Evolutionary conservation across 2,329 filamentous ascomycete species (phyloP), one percentile per base, ranked within the genome.

Genomic region (Fusarium odoratissimum): DNA sequence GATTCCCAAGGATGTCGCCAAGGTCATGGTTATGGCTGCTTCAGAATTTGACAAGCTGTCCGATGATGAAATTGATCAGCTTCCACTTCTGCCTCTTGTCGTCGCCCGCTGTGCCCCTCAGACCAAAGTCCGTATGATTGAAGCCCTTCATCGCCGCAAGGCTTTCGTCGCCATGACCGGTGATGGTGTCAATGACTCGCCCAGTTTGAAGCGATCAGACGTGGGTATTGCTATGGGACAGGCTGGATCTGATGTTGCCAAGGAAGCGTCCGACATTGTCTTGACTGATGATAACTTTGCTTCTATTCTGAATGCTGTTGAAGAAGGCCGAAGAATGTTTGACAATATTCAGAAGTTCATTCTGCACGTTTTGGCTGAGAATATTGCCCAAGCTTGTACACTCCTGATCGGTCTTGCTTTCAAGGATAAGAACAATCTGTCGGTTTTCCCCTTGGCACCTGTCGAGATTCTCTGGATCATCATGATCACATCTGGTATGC

Each of bases 381-480:
- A 93, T 72, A 90, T 93, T 64, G 91, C 91, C 1, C 89, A 93
- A 71, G 92, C 91, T 0, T 86, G 87, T 68, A 91, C 90, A 0
- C 84, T 94, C 9, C 86, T 94, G 8, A 89, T 93, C 38, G 92
- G 91, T 60, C 85, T 94, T 8, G 89, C 84, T 0, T 93, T 94
- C 83, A 93, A 93, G 81, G 92, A 93, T 70, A 74, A 79, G 8
- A 84, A 83, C 19, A 84, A 86, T 3, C 81, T 92, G 30, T 93
- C 91, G 0, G 91, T 93, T 9, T 94, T 93, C 77, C 91, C 91
- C 0, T 85, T 94, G 19, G 86, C 91, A 0, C 92, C 92, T 0
- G 90, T 94, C n/a, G 89, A 94, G 73, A 92, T 94, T 70, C 85
- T 94, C 45, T 94, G 91, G 92, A 91, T 94, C 69, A 94, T 93